phyloP scores from a whole-genome alignment of 169 alveolate species.

The Neospora caninum region DNA sequence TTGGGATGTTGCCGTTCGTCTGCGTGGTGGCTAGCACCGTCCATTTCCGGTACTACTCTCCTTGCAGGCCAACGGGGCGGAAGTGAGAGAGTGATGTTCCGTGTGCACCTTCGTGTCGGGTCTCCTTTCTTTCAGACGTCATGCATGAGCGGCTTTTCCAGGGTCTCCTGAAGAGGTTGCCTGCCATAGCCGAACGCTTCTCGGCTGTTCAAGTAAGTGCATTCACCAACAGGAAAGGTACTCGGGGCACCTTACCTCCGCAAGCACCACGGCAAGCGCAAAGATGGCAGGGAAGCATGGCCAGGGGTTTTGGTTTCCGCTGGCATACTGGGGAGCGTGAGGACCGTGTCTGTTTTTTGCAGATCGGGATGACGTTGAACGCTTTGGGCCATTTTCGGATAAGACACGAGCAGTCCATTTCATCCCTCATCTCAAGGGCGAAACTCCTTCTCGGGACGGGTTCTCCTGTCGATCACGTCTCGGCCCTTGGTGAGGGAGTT shows the following conservation, averaged over 20 bases:
- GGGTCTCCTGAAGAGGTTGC: not conserved
- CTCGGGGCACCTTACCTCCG: not conserved
- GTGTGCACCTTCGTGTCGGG: not conserved
- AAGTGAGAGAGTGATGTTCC: not conserved
- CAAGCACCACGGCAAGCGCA: no score
- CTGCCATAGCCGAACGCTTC: not conserved
- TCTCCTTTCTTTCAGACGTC: not conserved
- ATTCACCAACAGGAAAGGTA: not conserved
- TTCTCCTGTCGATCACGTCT: not conserved
- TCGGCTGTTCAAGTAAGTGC: not conserved
- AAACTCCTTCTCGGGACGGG: not conserved
- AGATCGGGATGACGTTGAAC: constrained; percentile 23
- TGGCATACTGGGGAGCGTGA: not conserved
- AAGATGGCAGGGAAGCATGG: no score
- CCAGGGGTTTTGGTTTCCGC: not conserved
- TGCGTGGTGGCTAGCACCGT: not conserved
- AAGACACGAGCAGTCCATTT: not conserved
- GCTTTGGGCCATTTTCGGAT: constrained; percentile 9
- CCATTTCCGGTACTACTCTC: not conserved
- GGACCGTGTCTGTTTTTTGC: not conserved
- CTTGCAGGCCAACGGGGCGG: not conserved
- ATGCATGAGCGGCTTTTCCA: not conserved
- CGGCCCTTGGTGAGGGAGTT: not conserved
- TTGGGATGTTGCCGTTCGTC: not conserved
- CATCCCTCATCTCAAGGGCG: constrained; percentile 6